Evolutionary conservation across 805 yeast genomes (phyloP), one percentile per base, ranked within the genome.

Genomic region (Helenozyma baotianmanensis): DNA sequence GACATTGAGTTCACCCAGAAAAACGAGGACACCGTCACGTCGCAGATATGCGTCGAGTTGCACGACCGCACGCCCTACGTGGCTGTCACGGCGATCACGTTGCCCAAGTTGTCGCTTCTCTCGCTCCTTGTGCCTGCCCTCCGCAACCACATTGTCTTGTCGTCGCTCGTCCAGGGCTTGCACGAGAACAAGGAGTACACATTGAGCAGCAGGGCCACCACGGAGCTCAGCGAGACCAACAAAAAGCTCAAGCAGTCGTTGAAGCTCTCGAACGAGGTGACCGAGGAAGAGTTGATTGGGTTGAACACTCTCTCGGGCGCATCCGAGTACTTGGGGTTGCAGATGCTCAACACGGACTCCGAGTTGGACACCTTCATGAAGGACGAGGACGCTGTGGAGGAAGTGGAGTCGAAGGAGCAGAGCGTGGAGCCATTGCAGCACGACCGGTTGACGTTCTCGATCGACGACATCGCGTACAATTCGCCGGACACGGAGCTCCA

Each of bases 221-320:
- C 14, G 19, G 21, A 12, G 12, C 14, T 21, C 23, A 26, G 29
- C 48, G 15, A 45, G 40, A 40, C 49, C 4, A 60, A 52, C 29
- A 50, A 53, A 29, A 62, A 49, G 30, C 45, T 66, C 24, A 56
- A 56, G 27, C 58, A 59, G 21, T 50, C 68, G 3, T 50, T 65
- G 23, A 59, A 58, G 32, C 42, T 66, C 15, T 42, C 68, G 3
- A 50, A 51, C 23, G 61, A 62, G 32, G 64, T 60, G 14, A 56
- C 67, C 1, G 65, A 62, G 33, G 69, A 62, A 32, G 69, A 66
- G 40, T 48, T 65, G 9, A 35, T 60, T 14, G 60, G 62, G 7
- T 46, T 66, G 27, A 59, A 47, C 44, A 54, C 62, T 2, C 44
- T 57, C 2, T 40, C 57, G 3, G 19, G 19, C 19, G 8, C 19